These are phyloP conservation scores for Sporothrix pallida DNA, from an alignment of 2,329 filamentous ascomycete species.

Conservation along the genomic window DNA sequence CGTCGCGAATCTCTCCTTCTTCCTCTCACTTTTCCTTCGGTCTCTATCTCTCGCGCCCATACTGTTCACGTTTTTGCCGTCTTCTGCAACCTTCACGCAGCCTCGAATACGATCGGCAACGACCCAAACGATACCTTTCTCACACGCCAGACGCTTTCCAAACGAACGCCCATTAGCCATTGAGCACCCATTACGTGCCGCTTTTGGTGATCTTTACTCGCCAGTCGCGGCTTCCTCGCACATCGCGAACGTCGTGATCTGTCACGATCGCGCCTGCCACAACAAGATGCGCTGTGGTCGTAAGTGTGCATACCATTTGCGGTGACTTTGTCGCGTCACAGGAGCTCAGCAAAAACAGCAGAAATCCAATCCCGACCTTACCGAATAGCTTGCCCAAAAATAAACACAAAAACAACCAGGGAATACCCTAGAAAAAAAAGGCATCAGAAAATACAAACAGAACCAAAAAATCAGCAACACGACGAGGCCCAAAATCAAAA, in stretches of 20 bases:
- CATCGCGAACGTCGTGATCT: neutral
- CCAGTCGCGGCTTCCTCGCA: neutral
- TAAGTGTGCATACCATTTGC: too few species aligned
- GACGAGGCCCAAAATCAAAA: neutral
- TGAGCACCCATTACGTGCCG: neutral
- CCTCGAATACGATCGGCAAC: conserved; percentile 3
- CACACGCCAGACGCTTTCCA: neutral
- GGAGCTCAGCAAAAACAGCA: neutral
- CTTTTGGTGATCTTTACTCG: neutral
- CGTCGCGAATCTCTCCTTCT: neutral
- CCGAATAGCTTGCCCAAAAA: neutral
- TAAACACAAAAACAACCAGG: neutral
- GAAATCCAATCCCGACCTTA: neutral
- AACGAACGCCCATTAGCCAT: neutral
- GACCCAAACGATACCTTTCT: neutral
- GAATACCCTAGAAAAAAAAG: neutral
- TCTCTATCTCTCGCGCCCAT: neutral
- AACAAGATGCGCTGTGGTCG: neutral
- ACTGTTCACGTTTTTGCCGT: neutral
- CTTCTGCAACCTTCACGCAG: neutral
- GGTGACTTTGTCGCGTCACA: neutral
- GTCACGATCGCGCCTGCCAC: neutral
- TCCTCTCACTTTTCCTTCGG: neutral
- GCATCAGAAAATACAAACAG: neutral
- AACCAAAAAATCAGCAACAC: conserved; percentile 5